Base-by-base conservation (phyloP, 2,329 filamentous ascomycete species). In the Didymosphaeria variabile region DNA sequence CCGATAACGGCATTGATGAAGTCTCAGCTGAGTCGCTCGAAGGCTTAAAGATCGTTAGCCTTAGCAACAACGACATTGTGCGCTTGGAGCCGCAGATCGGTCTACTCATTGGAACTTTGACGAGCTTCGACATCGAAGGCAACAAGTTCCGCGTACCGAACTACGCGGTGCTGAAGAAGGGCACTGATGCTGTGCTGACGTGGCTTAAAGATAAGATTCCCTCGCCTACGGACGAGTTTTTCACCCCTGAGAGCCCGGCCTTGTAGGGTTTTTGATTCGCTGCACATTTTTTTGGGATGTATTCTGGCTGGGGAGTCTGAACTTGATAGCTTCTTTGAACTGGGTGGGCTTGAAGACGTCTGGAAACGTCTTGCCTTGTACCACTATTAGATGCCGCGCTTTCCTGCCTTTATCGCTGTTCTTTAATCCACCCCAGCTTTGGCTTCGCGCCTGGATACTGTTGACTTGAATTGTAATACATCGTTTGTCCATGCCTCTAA, bases 131-230 rank as follows among this genome's bases (percentile, higher is more conserved):
- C 51, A 90, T 97, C 4, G 87, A 87, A 31, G 93, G 93, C 0
- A 98, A 98, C 75, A 85, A 89, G 34, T 98, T 98, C 79, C 86
- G 92, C 34, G 93, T 97, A 34, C 94, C 94, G 0, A 88, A 91
- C 59, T 94, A 91, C 81, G 91, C 91, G 64, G 86, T 97, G 7
- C 80, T 98, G 51, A 91, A 94, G 62, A 91, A 93, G 64, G 94
- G 94, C 0, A 97, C 94, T 0, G 93, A 97, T 69, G 90, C 92
- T 2, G 90, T 93, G 0, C 80, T 97, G 67, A 84, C 88, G 53
- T 97, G 93, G 91, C 78, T 97, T 54, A 86, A 91, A 62, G 91
- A 92, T 31, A 86, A 90, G 58, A 90, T 97, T 38, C 89, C 91
- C 2, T 71, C 65, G 12, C 58, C 68, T n/a, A 64, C 59, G 2